phyloP scores from a whole-genome alignment of 1,284 basidiomycete genomes.

The Lignosus rhinocerotis region DNA sequence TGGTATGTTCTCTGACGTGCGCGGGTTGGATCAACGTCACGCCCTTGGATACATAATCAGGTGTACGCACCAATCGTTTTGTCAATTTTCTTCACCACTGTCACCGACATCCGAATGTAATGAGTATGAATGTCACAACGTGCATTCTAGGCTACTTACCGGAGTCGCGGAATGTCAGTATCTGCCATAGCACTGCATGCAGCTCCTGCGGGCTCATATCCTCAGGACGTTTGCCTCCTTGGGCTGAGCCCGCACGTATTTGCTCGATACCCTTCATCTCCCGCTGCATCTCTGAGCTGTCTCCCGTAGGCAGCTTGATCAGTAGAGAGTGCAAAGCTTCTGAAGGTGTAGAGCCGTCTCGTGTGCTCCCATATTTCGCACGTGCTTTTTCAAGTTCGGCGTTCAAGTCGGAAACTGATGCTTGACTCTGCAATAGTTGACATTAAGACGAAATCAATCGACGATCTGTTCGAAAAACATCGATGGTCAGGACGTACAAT shows the following conservation, averaged over 20 bases:
- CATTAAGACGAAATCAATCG: background rate
- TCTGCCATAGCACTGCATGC: slow-evolving; percentile 82
- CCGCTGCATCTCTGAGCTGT: slow-evolving; percentile 58
- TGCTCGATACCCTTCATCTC: slow-evolving; percentile 79
- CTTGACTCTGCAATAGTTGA: slow-evolving; percentile 37
- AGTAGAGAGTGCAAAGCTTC: slow-evolving; percentile 55
- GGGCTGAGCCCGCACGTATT: slow-evolving; percentile 59
- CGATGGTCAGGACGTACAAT: slow-evolving; percentile 45
- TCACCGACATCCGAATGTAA: background rate
- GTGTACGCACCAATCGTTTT: slow-evolving; percentile 71
- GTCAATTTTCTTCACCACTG: slow-evolving; percentile 83
- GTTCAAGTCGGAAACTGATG: slow-evolving; percentile 88
- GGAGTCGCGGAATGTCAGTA: slow-evolving; percentile 81
- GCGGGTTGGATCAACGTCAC: background rate
- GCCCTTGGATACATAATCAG: background rate
- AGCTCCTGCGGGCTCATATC: slow-evolving; percentile 90
- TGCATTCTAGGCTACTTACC: slow-evolving; percentile 20
- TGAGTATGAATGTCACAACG: background rate
- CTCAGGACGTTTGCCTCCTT: slow-evolving; percentile 64
- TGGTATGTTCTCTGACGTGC: slow-evolving; percentile 61
- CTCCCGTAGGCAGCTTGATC: slow-evolving; percentile 62
- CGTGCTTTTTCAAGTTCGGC: slow-evolving; percentile 76
- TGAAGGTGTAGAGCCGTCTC: slow-evolving; percentile 38
- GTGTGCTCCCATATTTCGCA: slow-evolving; percentile 45
- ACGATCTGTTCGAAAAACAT: too few relatives aligned